Conservation (phyloP, 1,284 basidiomycete genomes). For the Cutaneotrichosporon sp. region DNA sequence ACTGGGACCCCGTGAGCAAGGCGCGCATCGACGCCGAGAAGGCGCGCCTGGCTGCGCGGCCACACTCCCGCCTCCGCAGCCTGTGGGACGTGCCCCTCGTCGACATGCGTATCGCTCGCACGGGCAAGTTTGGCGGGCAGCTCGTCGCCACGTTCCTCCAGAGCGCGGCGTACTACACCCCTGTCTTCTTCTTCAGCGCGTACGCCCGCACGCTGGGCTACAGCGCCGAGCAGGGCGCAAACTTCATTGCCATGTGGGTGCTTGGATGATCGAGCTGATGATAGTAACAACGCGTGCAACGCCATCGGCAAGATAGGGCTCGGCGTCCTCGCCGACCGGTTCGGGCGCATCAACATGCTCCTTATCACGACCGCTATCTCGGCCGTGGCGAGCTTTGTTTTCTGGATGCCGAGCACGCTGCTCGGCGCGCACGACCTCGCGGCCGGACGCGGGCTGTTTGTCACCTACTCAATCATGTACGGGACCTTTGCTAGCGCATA, state of each 20-base stretch:
- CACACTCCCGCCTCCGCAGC: background rate
- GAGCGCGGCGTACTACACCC: constrained; percentile 38
- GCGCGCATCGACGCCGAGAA: constrained; percentile 23
- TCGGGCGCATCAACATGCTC: constrained; percentile 49
- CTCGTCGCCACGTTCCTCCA: constrained; percentile 28
- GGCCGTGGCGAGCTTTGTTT: constrained; percentile 34
- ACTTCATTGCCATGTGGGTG: constrained; percentile 41
- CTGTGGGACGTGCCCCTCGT: constrained; percentile 31
- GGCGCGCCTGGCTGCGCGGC: background rate
- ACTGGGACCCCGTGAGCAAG: constrained; percentile 35
- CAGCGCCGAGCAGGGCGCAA: constrained; percentile 27
- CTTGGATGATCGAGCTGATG: no score
- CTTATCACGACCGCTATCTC: constrained; percentile 38
- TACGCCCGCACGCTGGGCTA: constrained; percentile 35
- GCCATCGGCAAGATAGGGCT: constrained; percentile 48
- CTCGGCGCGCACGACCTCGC: background rate
- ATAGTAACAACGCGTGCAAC: constrained; percentile 33
- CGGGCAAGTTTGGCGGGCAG: constrained; percentile 29
- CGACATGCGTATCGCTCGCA: constrained; percentile 33
- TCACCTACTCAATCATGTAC: constrained; percentile 35
- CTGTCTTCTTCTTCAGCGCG: constrained; percentile 41
- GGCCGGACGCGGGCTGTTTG: constrained; percentile 30
- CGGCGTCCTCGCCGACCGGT: constrained; percentile 44
- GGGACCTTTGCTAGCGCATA: constrained; percentile 34
- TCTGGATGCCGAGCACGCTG: constrained; percentile 37